A percentile compares a stretch with the other conserved stretches of the same genome.
Evolutionary conservation across 768 basidiomycete genomes (phyloP).

Genomic region (Jaapia argillacea): DNA sequence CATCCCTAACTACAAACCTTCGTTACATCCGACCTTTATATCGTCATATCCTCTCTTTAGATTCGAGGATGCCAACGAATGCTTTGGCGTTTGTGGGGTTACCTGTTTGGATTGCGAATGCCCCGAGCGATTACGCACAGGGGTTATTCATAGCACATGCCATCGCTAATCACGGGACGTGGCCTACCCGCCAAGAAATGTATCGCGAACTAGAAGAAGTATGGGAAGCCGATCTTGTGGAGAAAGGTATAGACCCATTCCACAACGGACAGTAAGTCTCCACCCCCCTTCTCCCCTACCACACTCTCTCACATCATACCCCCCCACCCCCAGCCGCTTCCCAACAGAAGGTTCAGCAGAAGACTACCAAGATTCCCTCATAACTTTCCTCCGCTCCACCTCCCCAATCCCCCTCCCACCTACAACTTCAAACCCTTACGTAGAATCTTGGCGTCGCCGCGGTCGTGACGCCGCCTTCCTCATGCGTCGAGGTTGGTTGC

Average conservation of each 20-base stretch:
- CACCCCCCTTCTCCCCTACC: too few species aligned
- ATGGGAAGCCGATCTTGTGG: conserved; percentile 31
- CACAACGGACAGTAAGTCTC: conserved; percentile 36
- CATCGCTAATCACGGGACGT: conserved; percentile 30
- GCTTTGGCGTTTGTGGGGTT: conserved; percentile 48
- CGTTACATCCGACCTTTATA: conserved; percentile 47
- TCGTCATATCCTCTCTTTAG: conserved; percentile 41
- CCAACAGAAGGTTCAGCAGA: conserved; percentile 12
- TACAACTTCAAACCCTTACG: conserved; percentile 32
- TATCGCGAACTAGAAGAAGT: conserved; percentile 23
- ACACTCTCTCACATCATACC: too few species aligned
- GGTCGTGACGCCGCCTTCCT: conserved; percentile 22
- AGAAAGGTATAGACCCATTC: conserved; percentile 38
- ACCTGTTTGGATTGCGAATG: conserved; percentile 36
- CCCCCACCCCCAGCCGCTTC: neutral
- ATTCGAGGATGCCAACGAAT: conserved; percentile 33
- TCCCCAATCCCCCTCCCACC: conserved; percentile 14
- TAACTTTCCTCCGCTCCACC: conserved; percentile 16
- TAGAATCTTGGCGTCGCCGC: conserved; percentile 39
- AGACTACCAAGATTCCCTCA: conserved; percentile 23
- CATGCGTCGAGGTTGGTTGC: conserved; percentile 32
- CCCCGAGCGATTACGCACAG: conserved; percentile 40
- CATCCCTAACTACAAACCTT: conserved; percentile 34
- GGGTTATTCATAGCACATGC: conserved; percentile 34
- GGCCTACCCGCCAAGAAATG: conserved; percentile 29